Evolutionary conservation across 2,329 filamentous ascomycete genomes (phyloP), one percentile per base, ranked within the genome.

Genomic region (Talaromyces islandicus): DNA sequence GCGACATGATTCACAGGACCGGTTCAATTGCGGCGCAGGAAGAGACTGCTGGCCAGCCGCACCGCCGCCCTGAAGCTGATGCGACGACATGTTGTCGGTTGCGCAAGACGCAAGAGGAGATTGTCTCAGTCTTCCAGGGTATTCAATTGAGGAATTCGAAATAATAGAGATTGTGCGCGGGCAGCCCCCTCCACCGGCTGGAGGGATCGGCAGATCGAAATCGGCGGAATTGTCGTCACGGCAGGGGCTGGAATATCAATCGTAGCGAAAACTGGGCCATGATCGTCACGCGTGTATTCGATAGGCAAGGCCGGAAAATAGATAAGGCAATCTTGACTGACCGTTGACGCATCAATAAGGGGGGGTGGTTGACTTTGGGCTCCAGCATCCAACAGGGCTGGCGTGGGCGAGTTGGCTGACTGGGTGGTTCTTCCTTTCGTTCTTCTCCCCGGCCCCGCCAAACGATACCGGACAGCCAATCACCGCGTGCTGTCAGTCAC

Each of bases 1-100:
- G 62, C 72, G 68, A 43, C 72, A 74, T 7, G 72, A 73, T 66
- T 74, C 72, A 57, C 72, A 74, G 9, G 72, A 74, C 48, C 72
- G 66, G 55, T 74, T 74, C 30, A 74, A 62, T 62, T 72, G 71
- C 57, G 64, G 68, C 43, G 67, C 50, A 50, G 68, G 65, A 56
- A 62, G 52, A n/a, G 53, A 41, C 3, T 65, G 60, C 58, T 67
- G 63, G 55, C 68, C 67, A n/a, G 50, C 53, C 48, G 56, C 54
- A 54, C 62, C 60, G 55, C 61, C 58, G 56, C 68, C 66, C 55
- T 64, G 65, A 59, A 64, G 57, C 56, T 69, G 66, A 17, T 63
- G 62, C 54, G 68, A 64, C 59, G 69, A 68, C 71, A 73, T 72
- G 51, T 57, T 46, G 11, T 24, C 19, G 43, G 19, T n/a, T 21